Evolutionary conservation across 495 filamentous ascomycete genomes (phyloP).

Genomic region (Friedmanniomyces endolithicus): DNA sequence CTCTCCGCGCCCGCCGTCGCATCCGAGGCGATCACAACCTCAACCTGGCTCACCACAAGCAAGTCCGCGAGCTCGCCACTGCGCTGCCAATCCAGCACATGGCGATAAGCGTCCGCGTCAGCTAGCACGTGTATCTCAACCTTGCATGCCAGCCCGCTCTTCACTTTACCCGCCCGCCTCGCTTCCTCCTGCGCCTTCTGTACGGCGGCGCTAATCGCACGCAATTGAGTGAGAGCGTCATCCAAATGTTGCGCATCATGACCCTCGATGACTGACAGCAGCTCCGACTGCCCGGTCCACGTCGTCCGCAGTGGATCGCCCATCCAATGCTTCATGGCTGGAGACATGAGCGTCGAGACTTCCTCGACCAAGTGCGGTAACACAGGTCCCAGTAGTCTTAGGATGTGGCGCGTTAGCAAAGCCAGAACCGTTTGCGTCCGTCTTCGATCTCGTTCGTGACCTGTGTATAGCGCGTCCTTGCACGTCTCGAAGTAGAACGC

Average conservation of each 20-base stretch:
- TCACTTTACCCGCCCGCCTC: conserved; percentile 49
- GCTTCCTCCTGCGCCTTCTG: conserved; percentile 61
- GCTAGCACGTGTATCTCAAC: conserved; percentile 36
- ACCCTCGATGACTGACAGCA: neutral
- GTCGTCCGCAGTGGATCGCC: conserved; percentile 45
- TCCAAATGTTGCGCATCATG: neutral
- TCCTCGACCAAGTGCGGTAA: conserved; percentile 80
- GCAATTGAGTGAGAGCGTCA: conserved; percentile 22
- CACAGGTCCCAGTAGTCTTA: conserved; percentile 67
- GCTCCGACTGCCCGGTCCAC: conserved; percentile 12
- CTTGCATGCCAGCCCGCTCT: conserved; percentile 59
- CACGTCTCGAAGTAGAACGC: conserved; percentile 85
- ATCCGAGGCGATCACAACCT: conserved; percentile 37
- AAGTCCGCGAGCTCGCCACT: conserved; percentile 52
- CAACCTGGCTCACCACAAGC: conserved; percentile 57
- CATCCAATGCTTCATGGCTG: conserved; percentile 39
- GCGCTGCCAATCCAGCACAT: conserved; percentile 20
- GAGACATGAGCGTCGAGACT: conserved; percentile 65
- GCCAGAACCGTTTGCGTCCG: conserved; percentile 55
- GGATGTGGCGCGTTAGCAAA: conserved; percentile 54
- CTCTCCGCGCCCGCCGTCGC: neutral
- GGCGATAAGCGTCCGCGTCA: conserved; percentile 14
- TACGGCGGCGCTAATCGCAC: conserved; percentile 42
- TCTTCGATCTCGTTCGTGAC: conserved; percentile 44
- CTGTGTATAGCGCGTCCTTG: conserved; percentile 84